Base-by-base conservation (phyloP, 1,139 yeast species). In the Taiozyma sp. region DNA sequence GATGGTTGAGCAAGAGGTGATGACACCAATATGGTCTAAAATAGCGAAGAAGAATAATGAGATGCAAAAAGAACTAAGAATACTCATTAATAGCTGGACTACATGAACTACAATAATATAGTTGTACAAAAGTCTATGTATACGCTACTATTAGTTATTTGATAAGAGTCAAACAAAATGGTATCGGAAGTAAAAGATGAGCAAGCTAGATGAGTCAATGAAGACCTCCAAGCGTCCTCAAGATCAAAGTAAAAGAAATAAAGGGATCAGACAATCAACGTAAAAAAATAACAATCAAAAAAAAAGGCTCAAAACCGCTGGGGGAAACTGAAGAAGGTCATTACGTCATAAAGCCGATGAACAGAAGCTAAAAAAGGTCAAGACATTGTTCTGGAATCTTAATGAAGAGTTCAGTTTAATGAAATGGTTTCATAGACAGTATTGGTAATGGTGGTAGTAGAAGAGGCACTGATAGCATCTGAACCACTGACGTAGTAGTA, bases 401-500 rank as follows among this genome's bases (percentile, higher is more conserved):
- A 40, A 40, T 14, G 16, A 40, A 40, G 29, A 40, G 29, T 22
- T 44, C 46, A 54, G 46, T 50, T 56, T 50, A 59, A 38, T 48
- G 58, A 46, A 32, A 60, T 55, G 30, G 67, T 65, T n/a, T 59
- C 53, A 44, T 61, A 59, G 23, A 64, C 57, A 30, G 54, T 55
- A 40, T 57, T 60, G 10, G 64, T 63, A 48, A 64, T 57, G 6
- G 64, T 62, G 5, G 62, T 62, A n/a, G 65, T 65, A 16, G 56
- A 56, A 38, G 58, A 56, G 45, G 63, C 66, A 57, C 60, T 59
- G 42, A 47, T 30, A 39, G 59, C 73, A 42, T 67, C 74, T 19
- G 70, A 64, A 19, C 78, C 78, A 52, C 72, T 69, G 45, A 72
- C 74, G 42, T 71, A 67, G 46, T 65, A 65, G 22, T 46, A 44